Conservation (phyloP, 768 basidiomycete genomes). For the Agrocybe pediades region DNA sequence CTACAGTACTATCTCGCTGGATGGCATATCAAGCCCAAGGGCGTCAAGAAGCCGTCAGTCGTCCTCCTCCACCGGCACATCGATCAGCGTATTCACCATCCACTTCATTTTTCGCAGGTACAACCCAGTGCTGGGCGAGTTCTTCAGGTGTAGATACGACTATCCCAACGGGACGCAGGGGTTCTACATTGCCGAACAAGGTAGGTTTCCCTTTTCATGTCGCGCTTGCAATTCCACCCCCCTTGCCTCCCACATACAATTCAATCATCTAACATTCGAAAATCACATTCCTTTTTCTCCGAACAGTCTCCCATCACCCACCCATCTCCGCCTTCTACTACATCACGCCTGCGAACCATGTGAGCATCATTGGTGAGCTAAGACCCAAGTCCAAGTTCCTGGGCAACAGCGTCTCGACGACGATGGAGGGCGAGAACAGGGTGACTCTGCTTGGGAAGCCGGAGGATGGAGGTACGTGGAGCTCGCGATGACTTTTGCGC, state of each 20-base stretch:
- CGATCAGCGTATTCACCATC: slow-evolving; percentile 8
- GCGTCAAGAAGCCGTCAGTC: slow-evolving; percentile 97
- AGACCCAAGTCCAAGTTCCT: slow-evolving; percentile 95
- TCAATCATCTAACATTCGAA: slow-evolving; percentile 2
- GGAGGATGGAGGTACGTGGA: slow-evolving; percentile 78
- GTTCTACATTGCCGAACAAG: slow-evolving; percentile 97
- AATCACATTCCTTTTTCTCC: not conserved
- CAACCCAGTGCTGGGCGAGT: slow-evolving; percentile 96
- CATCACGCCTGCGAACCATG: slow-evolving; percentile 85
- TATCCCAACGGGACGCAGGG: slow-evolving; percentile 90
- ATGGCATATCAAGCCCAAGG: slow-evolving; percentile 99
- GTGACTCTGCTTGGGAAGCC: slow-evolving; percentile 80
- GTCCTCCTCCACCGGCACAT: slow-evolving; percentile 4
- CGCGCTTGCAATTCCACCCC: not conserved
- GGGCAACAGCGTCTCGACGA: slow-evolving; percentile 94
- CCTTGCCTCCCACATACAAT: slow-evolving; percentile 2
- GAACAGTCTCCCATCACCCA: slow-evolving; percentile 91
- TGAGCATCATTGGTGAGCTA: slow-evolving; percentile 89
- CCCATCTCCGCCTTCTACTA: slow-evolving; percentile 97
- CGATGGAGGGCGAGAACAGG: slow-evolving; percentile 95
- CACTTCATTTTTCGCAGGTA: slow-evolving; percentile 53
- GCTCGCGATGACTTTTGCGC: slow-evolving; percentile 9
- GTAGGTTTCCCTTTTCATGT: slow-evolving; percentile 40
- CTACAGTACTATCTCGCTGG: slow-evolving; percentile 96
- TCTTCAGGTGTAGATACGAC: slow-evolving; percentile 95